Evolutionary conservation across 495 filamentous ascomycete species (phyloP), one percentile per base, ranked within the genome.

Genomic region (Staphylotrichum longicolle): DNA sequence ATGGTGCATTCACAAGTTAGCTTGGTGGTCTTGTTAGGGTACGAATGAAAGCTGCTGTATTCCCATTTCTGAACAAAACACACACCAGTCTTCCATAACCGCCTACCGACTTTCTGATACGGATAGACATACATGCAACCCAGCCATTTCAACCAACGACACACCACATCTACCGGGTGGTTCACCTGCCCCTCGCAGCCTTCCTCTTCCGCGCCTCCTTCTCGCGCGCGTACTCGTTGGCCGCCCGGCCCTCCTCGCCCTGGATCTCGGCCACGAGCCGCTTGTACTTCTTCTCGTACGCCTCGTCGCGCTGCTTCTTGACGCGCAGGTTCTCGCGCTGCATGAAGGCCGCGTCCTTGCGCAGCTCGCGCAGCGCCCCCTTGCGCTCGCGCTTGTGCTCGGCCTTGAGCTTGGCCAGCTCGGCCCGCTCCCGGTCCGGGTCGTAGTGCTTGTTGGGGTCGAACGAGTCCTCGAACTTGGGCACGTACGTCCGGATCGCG

Each of bases 391-490:
- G 85, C 84, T 96, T 96, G 83, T 91, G 86, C 77, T 99, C 93
- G 50, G 86, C 86, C 75, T 84, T 86, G 68, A 99, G 80, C 67
- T 90, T 91, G 65, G 84, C 85, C 50, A 85, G 64, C 62, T 95
- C 91, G n/a, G 87, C 83, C 33, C 94, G 89, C 70, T 94, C 92
- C 55, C 85, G 84, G 72, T 98, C 86, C 1, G 91, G 91, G 68
- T 99, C 94, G 82, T 98, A 96, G 80, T 96, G 93, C 74, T 90
- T 92, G 79, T 90, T 83, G 11, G 92, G 94, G 72, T 93, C 91
- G 85, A 91, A 99, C 64, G 84, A 78, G 72, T 96, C 92, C 77
- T 99, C 95, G 79, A 98, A 99, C 77, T 96, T 97, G 66, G 94
- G 94, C 32, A 96, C 87, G 49, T 86, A 86, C 8, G 86, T 85